Evolutionary conservation across 208 protist genomes (phyloP), one percentile per base, ranked within the genome.

Genomic region (Crithidia expoeki): DNA sequence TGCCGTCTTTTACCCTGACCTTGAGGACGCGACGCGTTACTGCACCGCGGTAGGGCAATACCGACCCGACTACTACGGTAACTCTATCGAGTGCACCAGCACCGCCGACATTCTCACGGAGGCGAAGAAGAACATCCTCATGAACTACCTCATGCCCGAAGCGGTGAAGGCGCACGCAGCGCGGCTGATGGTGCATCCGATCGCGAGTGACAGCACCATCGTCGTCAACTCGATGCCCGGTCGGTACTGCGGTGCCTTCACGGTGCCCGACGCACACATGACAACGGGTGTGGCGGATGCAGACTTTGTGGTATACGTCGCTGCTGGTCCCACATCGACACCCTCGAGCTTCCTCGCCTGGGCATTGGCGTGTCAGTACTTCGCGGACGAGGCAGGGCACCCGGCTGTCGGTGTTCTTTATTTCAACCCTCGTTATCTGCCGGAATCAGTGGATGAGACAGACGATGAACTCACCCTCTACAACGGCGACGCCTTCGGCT

Each of bases 291-390:
- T 92, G 23, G 25, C 55, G 1, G 70, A 79, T 40, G 60, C 66
- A 0, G 88, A 96, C 67, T 88, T 89, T 27, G 50, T 93, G 21
- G 23, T 96, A 21, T 94, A 93, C 77, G 76, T 93, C 6, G 59
- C 83, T 9, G 68, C 88, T 4, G 85, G 55, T 0, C 81, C 82
- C 7, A 80, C 72, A 17, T 58, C 17, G 4, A 10, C 23, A 7
- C 52, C 57, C 47, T 25, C 23, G 30, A 65, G 28, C 57, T 42
- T 51, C 40, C 27, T 80, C 4, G 74, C 83, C 44, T 94, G 88
- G 80, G 78, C 89, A 4, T 12, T 42, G 27, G 47, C 83, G 12
- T 95, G 90, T 63, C 68, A 74, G 32, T 58, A 57, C 58, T 42
- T 71, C 25, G n/a, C n/a, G n/a, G 23, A 40, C 11, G 55, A 56